Evolutionary conservation across 352 stramenopile species (phyloP).

Genomic region (Phytopythium sindhum): DNA sequence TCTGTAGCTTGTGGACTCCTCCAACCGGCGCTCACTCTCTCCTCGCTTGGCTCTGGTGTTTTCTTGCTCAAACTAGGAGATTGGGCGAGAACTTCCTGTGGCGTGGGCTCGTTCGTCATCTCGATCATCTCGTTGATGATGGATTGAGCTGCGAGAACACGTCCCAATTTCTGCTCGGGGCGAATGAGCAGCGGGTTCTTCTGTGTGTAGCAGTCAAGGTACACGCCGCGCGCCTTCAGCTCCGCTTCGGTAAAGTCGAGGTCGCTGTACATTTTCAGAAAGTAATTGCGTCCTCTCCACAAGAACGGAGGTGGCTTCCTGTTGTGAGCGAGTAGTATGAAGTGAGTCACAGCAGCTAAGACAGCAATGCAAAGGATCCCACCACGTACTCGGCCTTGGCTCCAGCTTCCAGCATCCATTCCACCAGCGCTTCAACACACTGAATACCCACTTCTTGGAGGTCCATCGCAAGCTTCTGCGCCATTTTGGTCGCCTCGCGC

Average conservation of each 20-base stretch:
- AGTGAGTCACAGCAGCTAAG: not conserved
- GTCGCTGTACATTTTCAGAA: slow-evolving; percentile 66
- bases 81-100: slow-evolving; percentile 21
- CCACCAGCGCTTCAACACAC: slow-evolving; percentile 71
- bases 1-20: not conserved
- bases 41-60: not conserved
- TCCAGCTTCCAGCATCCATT: slow-evolving; percentile 79
- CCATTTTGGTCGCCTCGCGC: slow-evolving; percentile 64
- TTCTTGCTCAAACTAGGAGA: slow-evolving; percentile 3
- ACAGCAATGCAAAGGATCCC: not conserved
- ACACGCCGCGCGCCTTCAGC: slow-evolving; percentile 43
- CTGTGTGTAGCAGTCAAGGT: slow-evolving; percentile 49
- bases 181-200: slow-evolving; percentile 67
- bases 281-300: slow-evolving; percentile 74
- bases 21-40: not conserved
- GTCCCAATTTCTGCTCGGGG: slow-evolving; percentile 62
- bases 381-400: slow-evolving; percentile 58
- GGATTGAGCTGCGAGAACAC: slow-evolving; percentile 63
- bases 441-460: slow-evolving; percentile 65
- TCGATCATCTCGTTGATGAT: slow-evolving; percentile 75
- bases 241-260: slow-evolving; percentile 65
- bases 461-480: slow-evolving; percentile 60
- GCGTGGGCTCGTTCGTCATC: slow-evolving; percentile 31
- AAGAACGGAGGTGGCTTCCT: slow-evolving; percentile 65
- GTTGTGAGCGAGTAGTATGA: not conserved